These are phyloP conservation scores for Boletus huronensis DNA, from an alignment of 768 basidiomycete species.

Conservation along the genomic window DNA sequence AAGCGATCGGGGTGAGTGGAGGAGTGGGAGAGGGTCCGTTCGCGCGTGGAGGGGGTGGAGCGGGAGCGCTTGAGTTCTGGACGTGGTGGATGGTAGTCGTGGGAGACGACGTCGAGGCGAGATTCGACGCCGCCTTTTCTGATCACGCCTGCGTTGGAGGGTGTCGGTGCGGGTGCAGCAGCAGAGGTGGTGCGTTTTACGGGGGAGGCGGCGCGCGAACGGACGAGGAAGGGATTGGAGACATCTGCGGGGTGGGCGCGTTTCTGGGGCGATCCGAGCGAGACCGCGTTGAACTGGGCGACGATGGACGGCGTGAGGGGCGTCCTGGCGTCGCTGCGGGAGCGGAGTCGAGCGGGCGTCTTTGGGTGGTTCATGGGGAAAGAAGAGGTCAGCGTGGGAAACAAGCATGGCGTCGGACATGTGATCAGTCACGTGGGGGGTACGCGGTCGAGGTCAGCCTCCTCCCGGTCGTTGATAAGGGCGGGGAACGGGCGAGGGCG, in stretches of 20 bases:
- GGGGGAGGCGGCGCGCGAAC: slow-evolving; percentile 58
- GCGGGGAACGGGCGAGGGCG: neutral
- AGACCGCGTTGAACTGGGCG: slow-evolving; percentile 38
- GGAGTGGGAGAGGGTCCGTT: slow-evolving; percentile 36
- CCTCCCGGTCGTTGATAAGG: slow-evolving; percentile 15
- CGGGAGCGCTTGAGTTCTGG: slow-evolving; percentile 66
- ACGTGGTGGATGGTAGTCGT: slow-evolving; percentile 68
- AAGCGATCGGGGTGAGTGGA: slow-evolving; percentile 60
- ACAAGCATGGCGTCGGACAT: no score
- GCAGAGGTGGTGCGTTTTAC: slow-evolving; percentile 55
- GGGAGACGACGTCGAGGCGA: slow-evolving; percentile 70
- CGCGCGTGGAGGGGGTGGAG: slow-evolving; percentile 61
- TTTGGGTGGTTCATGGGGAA: slow-evolving; percentile 40
- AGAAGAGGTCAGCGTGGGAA: no score
- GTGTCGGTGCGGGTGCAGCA: slow-evolving; percentile 45
- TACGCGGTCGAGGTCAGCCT: slow-evolving; percentile 20
- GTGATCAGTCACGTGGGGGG: slow-evolving; percentile 13
- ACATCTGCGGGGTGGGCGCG: slow-evolving; percentile 40
- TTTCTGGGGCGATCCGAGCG: slow-evolving; percentile 30
- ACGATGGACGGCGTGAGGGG: slow-evolving; percentile 46
- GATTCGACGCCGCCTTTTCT: slow-evolving; percentile 76
- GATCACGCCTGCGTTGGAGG: slow-evolving; percentile 70
- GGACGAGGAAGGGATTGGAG: slow-evolving; percentile 62
- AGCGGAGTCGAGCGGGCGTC: slow-evolving; percentile 45
- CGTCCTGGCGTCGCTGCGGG: slow-evolving; percentile 48